These are phyloP conservation scores for Phytophthora pistaciae DNA, from an alignment of 352 stramenopile genomes.

Conservation along the genomic window DNA sequence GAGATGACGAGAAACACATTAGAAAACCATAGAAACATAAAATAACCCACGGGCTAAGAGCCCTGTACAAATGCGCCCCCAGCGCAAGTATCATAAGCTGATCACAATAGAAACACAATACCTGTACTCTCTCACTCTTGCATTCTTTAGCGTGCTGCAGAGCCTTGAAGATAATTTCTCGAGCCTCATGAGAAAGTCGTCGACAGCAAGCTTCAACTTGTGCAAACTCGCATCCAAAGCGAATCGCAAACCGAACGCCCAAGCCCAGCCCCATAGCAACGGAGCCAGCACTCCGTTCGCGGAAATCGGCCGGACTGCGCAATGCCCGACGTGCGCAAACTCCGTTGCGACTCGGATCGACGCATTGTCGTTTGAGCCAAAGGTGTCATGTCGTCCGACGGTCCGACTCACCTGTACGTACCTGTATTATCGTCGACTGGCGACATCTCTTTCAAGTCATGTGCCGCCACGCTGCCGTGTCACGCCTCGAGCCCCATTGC, in stretches of 20 bases:
- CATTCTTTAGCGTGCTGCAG: not conserved
- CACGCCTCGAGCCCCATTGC: not conserved
- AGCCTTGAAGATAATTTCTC: not conserved
- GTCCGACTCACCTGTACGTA: not conserved
- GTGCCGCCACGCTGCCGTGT: conserved; percentile 18
- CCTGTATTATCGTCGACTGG: conserved; percentile 10
- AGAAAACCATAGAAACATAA: conserved; percentile 44
- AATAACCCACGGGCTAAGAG: conserved; percentile 28
- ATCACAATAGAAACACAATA: conserved; percentile 41
- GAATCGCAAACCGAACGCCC: too few species aligned
- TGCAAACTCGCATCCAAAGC: not conserved
- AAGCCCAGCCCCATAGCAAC: too few species aligned
- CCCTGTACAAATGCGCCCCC: conserved; percentile 21
- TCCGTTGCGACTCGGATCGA: not conserved
- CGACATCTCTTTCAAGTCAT: not conserved
- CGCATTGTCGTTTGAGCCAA: not conserved
- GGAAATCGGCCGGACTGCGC: not conserved
- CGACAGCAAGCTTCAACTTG: not conserved
- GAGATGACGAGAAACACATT: conserved; percentile 20
- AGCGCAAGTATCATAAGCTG: conserved; percentile 28
- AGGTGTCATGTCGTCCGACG: not conserved
- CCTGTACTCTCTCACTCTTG: conserved; percentile 9
- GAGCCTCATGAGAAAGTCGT: not conserved
- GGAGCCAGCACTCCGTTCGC: not conserved
- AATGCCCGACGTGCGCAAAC: not conserved